phyloP scores from a whole-genome alignment of 352 stramenopile genomes.

The Aphanomyces stellatus region DNA sequence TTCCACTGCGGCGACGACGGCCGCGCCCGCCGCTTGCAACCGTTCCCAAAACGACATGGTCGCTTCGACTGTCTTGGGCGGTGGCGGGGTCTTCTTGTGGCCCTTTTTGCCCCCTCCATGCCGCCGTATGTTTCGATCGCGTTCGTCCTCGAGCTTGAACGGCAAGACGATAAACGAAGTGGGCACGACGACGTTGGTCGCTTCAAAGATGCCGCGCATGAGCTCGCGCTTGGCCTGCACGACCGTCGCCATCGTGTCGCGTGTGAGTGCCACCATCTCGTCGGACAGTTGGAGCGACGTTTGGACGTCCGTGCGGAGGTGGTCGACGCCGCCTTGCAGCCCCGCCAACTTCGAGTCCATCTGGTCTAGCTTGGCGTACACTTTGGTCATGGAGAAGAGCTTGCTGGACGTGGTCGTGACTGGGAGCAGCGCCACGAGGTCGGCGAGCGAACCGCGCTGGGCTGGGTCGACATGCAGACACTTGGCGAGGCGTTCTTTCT shows the following conservation, averaged over 20 bases:
- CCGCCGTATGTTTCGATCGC: too few relatives aligned
- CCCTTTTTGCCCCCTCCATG: too few relatives aligned
- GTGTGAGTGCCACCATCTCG: background rate
- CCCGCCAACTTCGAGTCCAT: background rate
- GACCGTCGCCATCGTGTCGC: background rate
- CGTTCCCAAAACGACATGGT: background rate
- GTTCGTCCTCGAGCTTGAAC: background rate
- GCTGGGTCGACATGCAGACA: background rate
- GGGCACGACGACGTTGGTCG: background rate
- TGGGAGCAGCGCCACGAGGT: background rate
- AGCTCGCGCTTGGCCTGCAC: background rate
- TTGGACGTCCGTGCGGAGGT: background rate
- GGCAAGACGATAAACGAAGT: conserved; percentile 1
- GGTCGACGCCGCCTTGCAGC: background rate
- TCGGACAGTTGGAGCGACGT: background rate
- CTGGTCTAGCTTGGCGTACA: background rate
- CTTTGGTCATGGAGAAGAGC: background rate
- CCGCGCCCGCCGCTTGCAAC: background rate
- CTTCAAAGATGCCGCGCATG: background rate
- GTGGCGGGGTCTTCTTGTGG: background rate
- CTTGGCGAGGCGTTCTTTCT: background rate
- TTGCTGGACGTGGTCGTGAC: background rate
- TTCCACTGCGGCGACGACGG: background rate
- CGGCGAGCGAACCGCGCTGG: background rate
- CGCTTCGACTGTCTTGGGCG: background rate